Base-by-base conservation (phyloP, 768 basidiomycete genomes). In the Paxillus rubicundulus region DNA sequence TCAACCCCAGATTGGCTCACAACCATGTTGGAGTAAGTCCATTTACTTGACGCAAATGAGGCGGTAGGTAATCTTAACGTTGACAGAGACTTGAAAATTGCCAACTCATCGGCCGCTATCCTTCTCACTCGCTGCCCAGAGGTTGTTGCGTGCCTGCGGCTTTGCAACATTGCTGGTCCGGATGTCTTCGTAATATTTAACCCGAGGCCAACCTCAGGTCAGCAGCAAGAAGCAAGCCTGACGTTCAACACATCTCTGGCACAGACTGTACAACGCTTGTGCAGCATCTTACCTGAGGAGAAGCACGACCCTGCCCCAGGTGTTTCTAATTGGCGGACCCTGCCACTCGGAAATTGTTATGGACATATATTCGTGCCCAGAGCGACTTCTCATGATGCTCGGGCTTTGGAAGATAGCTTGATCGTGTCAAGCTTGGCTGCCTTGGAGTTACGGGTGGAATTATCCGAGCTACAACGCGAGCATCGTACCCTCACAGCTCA, bases 111-210 rank as follows among this genome's bases (percentile, higher is more conserved):
- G 61, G 72, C 39, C 59, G 73, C 28, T 71, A 72, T 47, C 24
- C 66, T 86, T 37, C 75, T 87, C 53, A 82, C 83, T 4, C 80
- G 82, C 13, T 78, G 79, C 39, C 85, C 84, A 1, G 78, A 85
- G 56, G 82, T 84, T 34, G 50, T 86, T 37, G 65, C 74, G 16
- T 79, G 82, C 57, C 52, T 85, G 50, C 72, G 68, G 38, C 44
- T 74, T 28, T 53, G 45, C 9, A 60, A 4, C 48, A 5, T 30
- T 10, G 9, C 56, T 8, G 33, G 45, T 3, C 51, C 58, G 32
- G 66, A 70, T 39, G 59, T 82, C 21, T 86, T 81, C 61, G 72
- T 80, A 24, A 66, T 86, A 33, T 87, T 86, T 57, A 83, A 85
- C 63, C 82, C 83, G 4, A 82, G 82, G 59, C 74, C 73, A 9